A percentile compares a stretch with the other conserved stretches of the same genome.
Evolutionary conservation across 192 early-diverging fungal genomes (phyloP).

Genomic region (Coemansia umbellata): DNA sequence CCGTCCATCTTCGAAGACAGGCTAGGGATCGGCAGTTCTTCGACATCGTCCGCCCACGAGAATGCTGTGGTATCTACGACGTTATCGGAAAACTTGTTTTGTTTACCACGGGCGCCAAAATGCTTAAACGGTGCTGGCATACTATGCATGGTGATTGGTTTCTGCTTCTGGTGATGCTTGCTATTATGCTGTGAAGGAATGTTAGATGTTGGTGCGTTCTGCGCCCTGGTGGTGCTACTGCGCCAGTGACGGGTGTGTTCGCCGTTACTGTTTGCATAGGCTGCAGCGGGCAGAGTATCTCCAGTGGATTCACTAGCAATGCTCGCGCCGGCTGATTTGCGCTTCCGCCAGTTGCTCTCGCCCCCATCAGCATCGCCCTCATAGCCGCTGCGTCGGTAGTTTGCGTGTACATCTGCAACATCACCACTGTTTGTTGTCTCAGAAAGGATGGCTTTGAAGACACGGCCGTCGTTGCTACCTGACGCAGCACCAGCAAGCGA

Average conservation of each 20-base stretch:
- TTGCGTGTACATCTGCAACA: background rate
- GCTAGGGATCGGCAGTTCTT: constrained; percentile 48
- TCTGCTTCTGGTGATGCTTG: background rate
- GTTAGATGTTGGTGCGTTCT: too few relatives aligned
- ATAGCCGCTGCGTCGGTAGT: constrained; percentile 1
- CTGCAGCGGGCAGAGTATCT: background rate
- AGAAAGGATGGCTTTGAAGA: background rate
- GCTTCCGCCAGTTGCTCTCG: constrained; percentile 18
- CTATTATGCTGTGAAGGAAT: background rate
- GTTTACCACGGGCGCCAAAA: background rate
- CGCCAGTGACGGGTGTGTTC: too few relatives aligned
- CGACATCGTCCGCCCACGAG: constrained; percentile 52
- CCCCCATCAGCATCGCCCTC: constrained; percentile 29
- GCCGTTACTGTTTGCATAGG: too few relatives aligned
- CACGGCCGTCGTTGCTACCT: background rate
- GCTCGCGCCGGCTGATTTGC: background rate
- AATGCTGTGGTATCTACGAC: constrained; percentile 12
- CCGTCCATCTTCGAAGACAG: constrained; percentile 6
- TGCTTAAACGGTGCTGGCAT: constrained; percentile 24
- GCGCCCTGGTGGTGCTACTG: too few relatives aligned
- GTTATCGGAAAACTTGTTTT: constrained; percentile 4
- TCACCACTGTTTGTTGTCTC: background rate
- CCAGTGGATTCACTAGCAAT: too few relatives aligned
- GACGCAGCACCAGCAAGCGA: background rate
- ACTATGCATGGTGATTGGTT: constrained; percentile 30